Base-by-base conservation (phyloP, 202 grass and related monocot species). In the Hordeum pubiflorum region DNA sequence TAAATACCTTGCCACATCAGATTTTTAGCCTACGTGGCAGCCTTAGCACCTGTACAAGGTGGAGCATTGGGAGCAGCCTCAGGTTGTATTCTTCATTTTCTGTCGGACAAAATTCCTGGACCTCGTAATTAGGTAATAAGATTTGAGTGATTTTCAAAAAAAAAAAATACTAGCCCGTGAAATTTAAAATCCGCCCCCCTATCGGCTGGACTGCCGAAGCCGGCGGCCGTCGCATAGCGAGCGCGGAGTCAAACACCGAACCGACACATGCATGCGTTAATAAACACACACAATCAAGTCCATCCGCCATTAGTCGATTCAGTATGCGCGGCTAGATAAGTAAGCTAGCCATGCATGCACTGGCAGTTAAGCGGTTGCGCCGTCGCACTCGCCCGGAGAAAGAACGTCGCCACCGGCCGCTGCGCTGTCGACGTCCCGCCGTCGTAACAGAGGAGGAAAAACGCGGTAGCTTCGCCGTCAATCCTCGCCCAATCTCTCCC, bases 331-430 rank as follows among this genome's bases (percentile, higher is more conserved):
- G 44, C 43, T 57, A 55, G 72, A 1, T 32, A n/a, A n/a, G 17
- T 20, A 33, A 54, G 15, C 50, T n/a, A n/a, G 14, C 13, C 68
- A 46, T 71, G 65, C 81, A 69, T 26, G 75, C 34, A 36, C 43
- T 27, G 50, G 71, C 44, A 32, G 82, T 65, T 36, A 41, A 2
- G 73, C 66, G 56, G 87, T 78, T 89, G 68, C 74, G 79, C 74
- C 50, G 68, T 89, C 87, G 7, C 67, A 50, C 54, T 89, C 87
- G 52, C 59, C 79, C 87, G 24, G 58, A 60, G 78, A 54, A 20
- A 31, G 43, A 18, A 26, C 54, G 72, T 81, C 79, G 78, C 82
- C 41, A 37, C 72, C 78, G 36, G n/a, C 79, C 67, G 87, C 56
- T 89, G 38, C 66, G 66, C 58, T 11, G 79, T 89, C 83, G 22